Conservation (phyloP, 1,284 basidiomycete species). For the Sporisorium reilianum region DNA sequence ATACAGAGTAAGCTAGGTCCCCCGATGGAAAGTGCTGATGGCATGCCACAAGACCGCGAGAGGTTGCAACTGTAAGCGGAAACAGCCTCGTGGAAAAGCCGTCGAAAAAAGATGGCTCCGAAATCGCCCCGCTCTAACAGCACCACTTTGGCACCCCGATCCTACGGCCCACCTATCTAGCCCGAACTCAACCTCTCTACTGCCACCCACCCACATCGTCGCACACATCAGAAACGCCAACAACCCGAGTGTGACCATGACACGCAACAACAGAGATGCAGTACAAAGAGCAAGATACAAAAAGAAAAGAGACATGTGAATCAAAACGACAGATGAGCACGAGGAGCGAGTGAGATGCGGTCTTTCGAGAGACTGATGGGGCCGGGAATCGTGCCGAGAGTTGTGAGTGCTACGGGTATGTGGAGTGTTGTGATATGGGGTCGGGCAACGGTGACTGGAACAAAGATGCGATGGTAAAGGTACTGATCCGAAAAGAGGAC, state of each 20-base stretch:
- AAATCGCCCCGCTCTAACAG: no score
- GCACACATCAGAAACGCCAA: background rate
- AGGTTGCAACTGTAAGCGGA: no score
- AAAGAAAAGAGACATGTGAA: background rate
- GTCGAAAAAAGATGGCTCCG: no score
- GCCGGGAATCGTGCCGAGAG: background rate
- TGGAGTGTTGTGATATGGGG: background rate
- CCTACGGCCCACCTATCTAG: no score
- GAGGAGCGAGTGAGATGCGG: background rate
- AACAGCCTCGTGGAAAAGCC: no score
- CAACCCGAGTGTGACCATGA: background rate
- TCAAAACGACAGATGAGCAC: background rate
- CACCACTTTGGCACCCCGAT: no score
- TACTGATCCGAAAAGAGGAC: background rate
- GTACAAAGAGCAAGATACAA: background rate
- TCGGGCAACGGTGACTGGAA: background rate
- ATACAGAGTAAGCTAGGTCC: no score
- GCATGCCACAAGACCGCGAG: no score
- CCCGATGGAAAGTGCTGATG: no score
- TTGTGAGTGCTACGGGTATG: conserved; percentile 7
- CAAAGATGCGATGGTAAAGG: background rate
- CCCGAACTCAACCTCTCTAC: background rate
- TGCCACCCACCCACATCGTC: background rate
- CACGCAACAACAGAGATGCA: background rate
- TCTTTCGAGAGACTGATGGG: background rate